Percentiles rank a stretch among this genome's conserved stretches.
Conservation (phyloP, 164 flowering plant genomes). For the Umbellularia californica region DNA sequence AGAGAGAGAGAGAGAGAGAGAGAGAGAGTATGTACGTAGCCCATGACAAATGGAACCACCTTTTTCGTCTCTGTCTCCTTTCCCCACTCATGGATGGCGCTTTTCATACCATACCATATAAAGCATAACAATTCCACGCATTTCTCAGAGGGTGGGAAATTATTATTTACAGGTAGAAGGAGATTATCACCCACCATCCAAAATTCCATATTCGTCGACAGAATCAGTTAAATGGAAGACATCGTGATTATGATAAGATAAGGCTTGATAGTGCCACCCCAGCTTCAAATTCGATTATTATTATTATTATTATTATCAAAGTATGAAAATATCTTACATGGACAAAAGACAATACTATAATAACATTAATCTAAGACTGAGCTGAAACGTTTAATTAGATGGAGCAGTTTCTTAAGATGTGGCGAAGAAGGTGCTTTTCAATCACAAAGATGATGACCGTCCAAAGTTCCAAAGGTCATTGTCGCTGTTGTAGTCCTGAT, state of each 20-base stretch:
- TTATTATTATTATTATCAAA: too few relatives aligned
- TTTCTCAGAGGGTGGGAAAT: background rate
- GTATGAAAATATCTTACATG: conserved; percentile 1
- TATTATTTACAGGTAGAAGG: conserved; percentile 1
- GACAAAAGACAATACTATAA: conserved; percentile 26
- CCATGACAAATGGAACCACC: too few relatives aligned
- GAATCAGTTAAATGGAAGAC: conserved; percentile 25
- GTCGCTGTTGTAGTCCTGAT: conserved; percentile 29
- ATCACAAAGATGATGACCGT: conserved; percentile 45
- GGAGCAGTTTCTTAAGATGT: conserved; percentile 5
- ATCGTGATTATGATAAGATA: conserved; percentile 26
- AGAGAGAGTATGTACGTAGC: too few relatives aligned
- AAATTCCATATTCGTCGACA: conserved; percentile 5
- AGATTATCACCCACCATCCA: conserved; percentile 11
- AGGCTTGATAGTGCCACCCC: conserved; percentile 38
- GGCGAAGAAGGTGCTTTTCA: conserved; percentile 32
- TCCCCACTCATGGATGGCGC: background rate
- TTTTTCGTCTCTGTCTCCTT: too few relatives aligned
- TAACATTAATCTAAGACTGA: conserved; percentile 11
- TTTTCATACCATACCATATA: background rate
- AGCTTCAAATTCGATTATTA: conserved; percentile 15
- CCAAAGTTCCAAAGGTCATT: conserved; percentile 64
- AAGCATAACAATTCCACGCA: background rate
- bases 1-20: background rate
- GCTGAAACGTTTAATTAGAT: background rate